Conservation (phyloP, 306 rosid species). For the Fagus sylvatica region DNA sequence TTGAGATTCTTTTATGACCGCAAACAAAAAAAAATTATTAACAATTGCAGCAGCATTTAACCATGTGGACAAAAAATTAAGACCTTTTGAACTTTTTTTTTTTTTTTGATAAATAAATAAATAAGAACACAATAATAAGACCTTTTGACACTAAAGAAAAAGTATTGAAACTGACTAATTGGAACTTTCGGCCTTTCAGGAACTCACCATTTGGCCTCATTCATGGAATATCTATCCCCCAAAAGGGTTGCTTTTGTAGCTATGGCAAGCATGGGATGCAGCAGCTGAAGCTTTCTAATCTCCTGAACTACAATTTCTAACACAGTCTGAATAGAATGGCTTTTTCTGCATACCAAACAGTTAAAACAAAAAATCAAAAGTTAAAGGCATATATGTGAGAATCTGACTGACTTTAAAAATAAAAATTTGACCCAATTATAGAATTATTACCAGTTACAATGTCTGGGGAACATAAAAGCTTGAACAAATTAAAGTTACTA, state of each 20-base stretch:
- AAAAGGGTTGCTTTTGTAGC: constrained; percentile 71
- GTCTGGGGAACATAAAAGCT: neutral
- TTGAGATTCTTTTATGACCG: too few relatives aligned
- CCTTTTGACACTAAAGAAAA: too few relatives aligned
- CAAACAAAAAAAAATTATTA: too few relatives aligned
- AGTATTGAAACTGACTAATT: neutral
- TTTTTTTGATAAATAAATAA: too few relatives aligned
- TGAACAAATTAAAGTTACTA: neutral
- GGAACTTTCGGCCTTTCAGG: neutral
- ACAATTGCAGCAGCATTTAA: too few relatives aligned
- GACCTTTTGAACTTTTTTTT: too few relatives aligned
- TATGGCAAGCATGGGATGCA: constrained; percentile 80
- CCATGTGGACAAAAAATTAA: too few relatives aligned
- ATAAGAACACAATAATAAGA: too few relatives aligned
- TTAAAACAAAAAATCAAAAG: constrained; percentile 14
- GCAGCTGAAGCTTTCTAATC: constrained; percentile 61
- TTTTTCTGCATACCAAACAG: constrained; percentile 52
- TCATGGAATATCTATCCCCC: constrained; percentile 44
- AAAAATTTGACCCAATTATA: neutral
- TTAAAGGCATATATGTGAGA: neutral
- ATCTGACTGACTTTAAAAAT: neutral
- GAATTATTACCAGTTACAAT: neutral
- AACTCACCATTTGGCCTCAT: constrained; percentile 61
- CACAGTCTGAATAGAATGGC: constrained; percentile 63
- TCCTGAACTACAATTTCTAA: constrained; percentile 77